Evolutionary conservation across 108 stramenopile genomes (phyloP).

Genomic region (Pseudonitzschia multiseries): DNA sequence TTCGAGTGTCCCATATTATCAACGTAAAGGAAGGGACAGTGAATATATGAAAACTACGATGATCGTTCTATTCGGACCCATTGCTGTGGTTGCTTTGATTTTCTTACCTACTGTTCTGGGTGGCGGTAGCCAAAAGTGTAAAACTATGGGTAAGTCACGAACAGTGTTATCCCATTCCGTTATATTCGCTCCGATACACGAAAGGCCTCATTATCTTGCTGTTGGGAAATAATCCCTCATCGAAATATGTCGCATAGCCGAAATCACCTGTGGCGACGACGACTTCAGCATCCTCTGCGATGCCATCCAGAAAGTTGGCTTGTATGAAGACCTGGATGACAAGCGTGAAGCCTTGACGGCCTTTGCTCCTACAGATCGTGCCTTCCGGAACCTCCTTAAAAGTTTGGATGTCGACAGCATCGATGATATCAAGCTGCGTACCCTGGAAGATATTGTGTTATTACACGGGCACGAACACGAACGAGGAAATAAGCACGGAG

Average conservation of each 20-base stretch:
- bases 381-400: conserved; percentile 6
- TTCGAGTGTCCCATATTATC: no score
- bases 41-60: background rate
- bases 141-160: background rate
- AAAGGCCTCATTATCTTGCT: background rate
- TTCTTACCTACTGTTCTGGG: background rate
- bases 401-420: background rate
- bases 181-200: background rate
- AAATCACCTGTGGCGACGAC: background rate
- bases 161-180: background rate
- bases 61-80: background rate
- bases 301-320: background rate
- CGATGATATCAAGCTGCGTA: background rate
- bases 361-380: conserved; percentile 28
- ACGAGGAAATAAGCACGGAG: no score
- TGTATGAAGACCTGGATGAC: background rate
- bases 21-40: no score
- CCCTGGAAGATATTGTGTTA: background rate
- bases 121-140: background rate
- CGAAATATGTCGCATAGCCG: background rate
- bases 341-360: conserved; percentile 15
- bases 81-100: background rate
- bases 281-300: background rate
- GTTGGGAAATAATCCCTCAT: background rate
- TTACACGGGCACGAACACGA: background rate